These are phyloP conservation scores for Dendrobium nobile DNA, from an alignment of 106 monocot species.

Conservation along the genomic window DNA sequence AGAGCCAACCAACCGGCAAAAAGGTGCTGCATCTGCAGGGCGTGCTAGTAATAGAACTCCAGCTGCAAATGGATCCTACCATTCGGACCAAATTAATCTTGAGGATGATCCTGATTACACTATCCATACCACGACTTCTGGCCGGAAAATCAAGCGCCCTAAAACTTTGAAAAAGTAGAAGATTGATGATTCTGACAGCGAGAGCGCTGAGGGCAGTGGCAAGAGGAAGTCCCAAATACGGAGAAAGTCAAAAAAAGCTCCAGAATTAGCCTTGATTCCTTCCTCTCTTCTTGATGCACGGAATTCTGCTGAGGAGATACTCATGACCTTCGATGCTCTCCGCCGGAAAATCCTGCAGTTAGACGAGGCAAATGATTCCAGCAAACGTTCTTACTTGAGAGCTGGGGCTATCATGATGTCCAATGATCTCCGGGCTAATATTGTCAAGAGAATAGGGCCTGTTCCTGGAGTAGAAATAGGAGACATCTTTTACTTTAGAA, in stretches of 20 bases:
- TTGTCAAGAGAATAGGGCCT: constrained; percentile 43
- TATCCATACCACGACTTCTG: constrained; percentile 33
- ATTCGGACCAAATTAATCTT: not conserved
- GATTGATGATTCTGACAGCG: constrained; percentile 5
- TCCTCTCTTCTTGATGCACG: constrained; percentile 35
- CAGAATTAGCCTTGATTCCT: constrained; percentile 30
- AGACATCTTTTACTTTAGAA: constrained; percentile 76
- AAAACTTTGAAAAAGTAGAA: constrained; percentile 9
- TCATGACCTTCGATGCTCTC: constrained; percentile 72
- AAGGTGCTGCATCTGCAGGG: not conserved
- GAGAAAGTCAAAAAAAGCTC: constrained; percentile 12
- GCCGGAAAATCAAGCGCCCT: constrained; percentile 41
- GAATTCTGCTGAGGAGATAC: constrained; percentile 52
- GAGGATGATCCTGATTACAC: constrained; percentile 13
- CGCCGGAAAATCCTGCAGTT: constrained; percentile 55
- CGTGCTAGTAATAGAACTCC: not conserved
- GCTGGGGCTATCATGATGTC: constrained; percentile 50
- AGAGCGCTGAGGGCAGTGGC: constrained; percentile 2
- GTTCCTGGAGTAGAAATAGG: constrained; percentile 68
- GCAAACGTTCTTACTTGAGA: constrained; percentile 39
- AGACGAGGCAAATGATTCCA: constrained; percentile 42
- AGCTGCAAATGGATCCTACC: constrained; percentile 26
- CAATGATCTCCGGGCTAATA: constrained; percentile 41
- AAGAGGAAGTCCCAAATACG: constrained; percentile 9
- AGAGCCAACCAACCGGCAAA: not conserved